Evolutionary conservation across 768 basidiomycete species (phyloP).

Genomic region (Chalciporus chontae): DNA sequence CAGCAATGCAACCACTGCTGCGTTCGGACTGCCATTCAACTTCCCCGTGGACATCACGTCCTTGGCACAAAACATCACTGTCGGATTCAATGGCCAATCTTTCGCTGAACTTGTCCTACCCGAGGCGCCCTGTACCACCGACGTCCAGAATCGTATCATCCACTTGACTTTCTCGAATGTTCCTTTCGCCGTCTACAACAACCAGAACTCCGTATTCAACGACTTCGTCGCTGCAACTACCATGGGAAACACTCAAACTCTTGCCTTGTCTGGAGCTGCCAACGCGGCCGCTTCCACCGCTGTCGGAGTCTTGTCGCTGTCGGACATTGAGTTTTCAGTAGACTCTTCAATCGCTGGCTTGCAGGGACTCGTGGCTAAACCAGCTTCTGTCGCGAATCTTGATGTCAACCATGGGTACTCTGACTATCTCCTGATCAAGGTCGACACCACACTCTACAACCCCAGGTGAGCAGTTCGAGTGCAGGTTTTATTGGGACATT

Average conservation of each 20-base stretch:
- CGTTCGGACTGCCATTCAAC: constrained; percentile 64
- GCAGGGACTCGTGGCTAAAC: constrained; percentile 58
- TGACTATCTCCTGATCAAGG: constrained; percentile 66
- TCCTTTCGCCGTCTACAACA: constrained; percentile 53
- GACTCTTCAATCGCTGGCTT: constrained; percentile 57
- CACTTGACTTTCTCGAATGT: constrained; percentile 55
- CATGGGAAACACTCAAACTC: constrained; percentile 38
- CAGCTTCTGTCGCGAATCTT: constrained; percentile 51
- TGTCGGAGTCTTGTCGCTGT: constrained; percentile 57
- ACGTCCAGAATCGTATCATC: constrained; percentile 60
- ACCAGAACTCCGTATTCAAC: constrained; percentile 51
- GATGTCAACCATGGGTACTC: constrained; percentile 68
- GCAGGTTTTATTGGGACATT: background rate
- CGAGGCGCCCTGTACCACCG: constrained; percentile 52
- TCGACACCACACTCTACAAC: constrained; percentile 57
- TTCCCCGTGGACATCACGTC: constrained; percentile 68
- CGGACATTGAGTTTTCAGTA: constrained; percentile 56
- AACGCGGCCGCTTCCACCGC: constrained; percentile 61
- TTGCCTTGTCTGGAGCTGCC: constrained; percentile 52
- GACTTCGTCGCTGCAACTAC: constrained; percentile 62
- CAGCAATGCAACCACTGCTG: constrained; percentile 56
- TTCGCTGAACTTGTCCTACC: constrained; percentile 64
- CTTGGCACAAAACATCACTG: constrained; percentile 55
- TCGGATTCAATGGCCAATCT: constrained; percentile 46
- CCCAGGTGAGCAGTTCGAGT: constrained; percentile 44